A percentile compares a stretch with the other conserved stretches of the same genome.
Conservation (phyloP, 1,139 yeast genomes). For the Sugiyamaella castrensis region DNA sequence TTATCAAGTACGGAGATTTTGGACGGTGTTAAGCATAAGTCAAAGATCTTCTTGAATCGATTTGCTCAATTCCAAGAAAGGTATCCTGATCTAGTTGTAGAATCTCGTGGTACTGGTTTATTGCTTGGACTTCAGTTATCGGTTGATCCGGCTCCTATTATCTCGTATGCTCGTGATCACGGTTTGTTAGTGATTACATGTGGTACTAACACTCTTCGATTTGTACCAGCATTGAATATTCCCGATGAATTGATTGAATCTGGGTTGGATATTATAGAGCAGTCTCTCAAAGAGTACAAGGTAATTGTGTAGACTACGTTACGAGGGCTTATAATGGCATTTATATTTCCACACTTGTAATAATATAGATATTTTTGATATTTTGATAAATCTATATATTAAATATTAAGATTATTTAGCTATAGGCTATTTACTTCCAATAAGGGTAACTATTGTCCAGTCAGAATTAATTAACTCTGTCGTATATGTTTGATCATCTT, state of each 20-base stretch:
- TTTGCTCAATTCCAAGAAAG: slow-evolving; percentile 52
- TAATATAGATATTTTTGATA: background rate
- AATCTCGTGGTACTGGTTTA: slow-evolving; percentile 78
- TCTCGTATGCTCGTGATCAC: slow-evolving; percentile 65
- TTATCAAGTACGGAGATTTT: slow-evolving; percentile 62
- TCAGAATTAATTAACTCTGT: too few relatives aligned
- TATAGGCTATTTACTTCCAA: background rate
- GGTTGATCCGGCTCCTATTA: slow-evolving; percentile 62
- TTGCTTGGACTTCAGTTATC: slow-evolving; percentile 77
- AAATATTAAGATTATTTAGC: background rate
- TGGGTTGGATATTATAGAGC: slow-evolving; percentile 67
- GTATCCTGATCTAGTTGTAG: slow-evolving; percentile 58
- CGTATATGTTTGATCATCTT: too few relatives aligned
- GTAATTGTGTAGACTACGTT: too few relatives aligned
- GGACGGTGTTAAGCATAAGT: slow-evolving; percentile 54
- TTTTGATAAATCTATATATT: background rate
- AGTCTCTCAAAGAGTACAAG: slow-evolving; percentile 17
- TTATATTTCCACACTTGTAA: too few relatives aligned
- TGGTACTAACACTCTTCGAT: slow-evolving; percentile 83
- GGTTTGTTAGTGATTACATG: slow-evolving; percentile 87
- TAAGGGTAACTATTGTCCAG: background rate
- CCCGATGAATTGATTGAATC: slow-evolving; percentile 62
- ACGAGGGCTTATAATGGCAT: too few relatives aligned
- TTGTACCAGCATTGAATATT: slow-evolving; percentile 90
- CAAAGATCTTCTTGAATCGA: slow-evolving; percentile 51